Base-by-base conservation (phyloP, 805 yeast species). In the Alloascoidea hylecoeti region DNA sequence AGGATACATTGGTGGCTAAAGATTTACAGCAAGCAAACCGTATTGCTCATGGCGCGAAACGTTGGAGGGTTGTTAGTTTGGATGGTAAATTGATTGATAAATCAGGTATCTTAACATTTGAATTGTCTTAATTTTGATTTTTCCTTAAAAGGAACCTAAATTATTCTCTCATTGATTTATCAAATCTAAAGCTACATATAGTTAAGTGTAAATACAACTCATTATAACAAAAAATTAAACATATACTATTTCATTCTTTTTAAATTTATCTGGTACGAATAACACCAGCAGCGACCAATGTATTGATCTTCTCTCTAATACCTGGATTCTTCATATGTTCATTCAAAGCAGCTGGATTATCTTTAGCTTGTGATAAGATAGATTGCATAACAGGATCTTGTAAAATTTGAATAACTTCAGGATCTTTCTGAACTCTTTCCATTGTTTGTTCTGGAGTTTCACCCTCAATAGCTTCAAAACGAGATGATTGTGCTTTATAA, bases 261-360 rank as follows among this genome's bases (percentile, higher is more conserved):
- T 14, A 19, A 5, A 16, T 18, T 47, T 58, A 78, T 55, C 95
- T 78, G 19, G 95, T 85, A 57, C 95, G 79, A 52, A 92, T 88
- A 40, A 92, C 82, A 58, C 99, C 99, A 15, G 97, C 96, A 40
- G 96, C 95, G 56, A 88, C 79, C 58, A 92, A 71, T 49, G 81
- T 70, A 58, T 81, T 79, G 50, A 92, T 77, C 74, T 92, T 92
- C 58, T 77, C 78, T 53, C 77, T 73, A 37, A 92, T 82, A 43
- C 77, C 94, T 33, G 98, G 97, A 62, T 92, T 92, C 68, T 75
- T 82, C 96, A 92, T 86, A 63, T 92, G 98, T 51, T 89, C 96
- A 57, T 83, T 94, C 49, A 92, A 70, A 39, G 97, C 97, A 35
- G 95, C 95, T 37, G 98, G 98, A 56, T 92, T 82, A 42, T 75